Conservation (phyloP, 176 grass and related monocot genomes). For the bread wheat (Triticum aestivum) region DNA sequence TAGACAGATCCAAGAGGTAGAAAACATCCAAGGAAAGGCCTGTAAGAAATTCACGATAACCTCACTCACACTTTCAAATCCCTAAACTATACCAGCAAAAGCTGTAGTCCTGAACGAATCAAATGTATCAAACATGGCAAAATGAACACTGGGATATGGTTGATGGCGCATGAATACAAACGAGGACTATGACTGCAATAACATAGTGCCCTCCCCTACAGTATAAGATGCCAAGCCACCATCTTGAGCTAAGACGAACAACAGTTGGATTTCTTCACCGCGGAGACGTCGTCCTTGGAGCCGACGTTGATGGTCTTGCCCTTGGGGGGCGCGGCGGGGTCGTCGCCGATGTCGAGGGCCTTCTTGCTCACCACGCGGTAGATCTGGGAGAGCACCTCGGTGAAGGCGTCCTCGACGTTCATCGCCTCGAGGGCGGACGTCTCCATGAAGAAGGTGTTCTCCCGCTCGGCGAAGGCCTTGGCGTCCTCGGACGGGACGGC, state of each 20-base stretch:
- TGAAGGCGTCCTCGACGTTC: constrained; percentile 64
- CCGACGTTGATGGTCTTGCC: constrained; percentile 49
- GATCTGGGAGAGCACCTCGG: constrained; percentile 60
- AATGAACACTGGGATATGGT: background rate
- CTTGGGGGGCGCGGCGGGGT: constrained; percentile 41
- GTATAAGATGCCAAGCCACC: constrained; percentile 5
- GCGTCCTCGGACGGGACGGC: constrained; percentile 42
- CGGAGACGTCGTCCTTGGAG: constrained; percentile 56
- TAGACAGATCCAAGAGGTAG: background rate
- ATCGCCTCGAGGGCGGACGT: constrained; percentile 55
- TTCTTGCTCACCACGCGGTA: constrained; percentile 63
- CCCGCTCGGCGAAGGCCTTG: constrained; percentile 56
- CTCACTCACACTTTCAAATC: background rate
- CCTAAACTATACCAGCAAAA: constrained; percentile 29
- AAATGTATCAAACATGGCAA: constrained; percentile 37
- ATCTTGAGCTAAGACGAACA: constrained; percentile 47
- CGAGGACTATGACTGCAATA: constrained; percentile 15
- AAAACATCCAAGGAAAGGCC: background rate
- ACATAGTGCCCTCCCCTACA: constrained; percentile 4
- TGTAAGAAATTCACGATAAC: background rate
- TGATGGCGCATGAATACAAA: constrained; percentile 27
- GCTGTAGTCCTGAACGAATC: constrained; percentile 34
- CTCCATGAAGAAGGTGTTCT: constrained; percentile 65
- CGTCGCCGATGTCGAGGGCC: constrained; percentile 50
- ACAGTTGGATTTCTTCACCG: constrained; percentile 50